phyloP scores from a whole-genome alignment of 805 yeast genomes.

The Saccharomycopsis schoenii region DNA sequence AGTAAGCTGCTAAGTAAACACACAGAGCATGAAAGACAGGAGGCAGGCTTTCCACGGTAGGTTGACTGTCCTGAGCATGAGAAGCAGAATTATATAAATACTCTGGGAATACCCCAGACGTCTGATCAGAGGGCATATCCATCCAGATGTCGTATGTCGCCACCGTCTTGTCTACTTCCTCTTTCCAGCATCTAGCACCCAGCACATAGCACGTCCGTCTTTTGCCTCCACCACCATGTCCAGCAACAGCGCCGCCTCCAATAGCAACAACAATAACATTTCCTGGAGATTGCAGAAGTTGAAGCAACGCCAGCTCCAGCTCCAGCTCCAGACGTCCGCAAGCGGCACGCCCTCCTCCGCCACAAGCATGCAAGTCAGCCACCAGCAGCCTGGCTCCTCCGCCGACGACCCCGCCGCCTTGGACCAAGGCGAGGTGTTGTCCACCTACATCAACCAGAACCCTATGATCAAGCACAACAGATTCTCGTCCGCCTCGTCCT shows the following conservation, averaged over 20 bases:
- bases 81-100: too few species aligned
- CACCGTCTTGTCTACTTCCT: too few species aligned
- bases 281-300: slow-evolving; percentile 13
- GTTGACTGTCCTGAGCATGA: too few species aligned
- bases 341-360: background rate
- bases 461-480: slow-evolving; percentile 4
- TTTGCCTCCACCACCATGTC: background rate
- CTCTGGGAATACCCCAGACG: too few species aligned
- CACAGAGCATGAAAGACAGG: too few species aligned
- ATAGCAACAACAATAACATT: background rate
- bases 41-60: too few species aligned
- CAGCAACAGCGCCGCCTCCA: too few species aligned
- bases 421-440: background rate
- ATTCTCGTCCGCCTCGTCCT: background rate
- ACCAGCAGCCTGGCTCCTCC: background rate
- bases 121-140: too few species aligned
- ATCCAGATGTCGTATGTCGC: too few species aligned
- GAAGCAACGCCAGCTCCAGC: slow-evolving; percentile 8
- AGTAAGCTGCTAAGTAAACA: too few species aligned
- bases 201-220: background rate
- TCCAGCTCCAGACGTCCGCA: background rate
- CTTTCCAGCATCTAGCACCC: background rate
- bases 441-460: slow-evolving; percentile 8
- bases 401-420: background rate
- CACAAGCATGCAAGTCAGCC: background rate